Base-by-base conservation (phyloP, 2,329 filamentous ascomycete genomes). In the Corinectria fuckeliana region DNA sequence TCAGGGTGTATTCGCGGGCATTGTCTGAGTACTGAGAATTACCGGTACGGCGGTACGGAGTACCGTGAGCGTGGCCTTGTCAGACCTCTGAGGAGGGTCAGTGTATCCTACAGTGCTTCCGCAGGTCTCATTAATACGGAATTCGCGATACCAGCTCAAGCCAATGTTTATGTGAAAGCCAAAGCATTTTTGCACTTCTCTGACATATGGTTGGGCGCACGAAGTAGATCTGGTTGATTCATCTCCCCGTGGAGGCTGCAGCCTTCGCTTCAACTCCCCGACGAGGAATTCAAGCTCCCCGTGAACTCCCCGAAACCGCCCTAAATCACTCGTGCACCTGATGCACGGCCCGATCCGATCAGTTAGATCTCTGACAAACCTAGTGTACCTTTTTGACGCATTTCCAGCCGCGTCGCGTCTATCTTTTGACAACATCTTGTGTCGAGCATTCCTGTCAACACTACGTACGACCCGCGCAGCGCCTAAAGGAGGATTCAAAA, bases 231-330 rank as follows among this genome's bases (percentile, higher is more conserved):
- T 45, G 32, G 26, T 9, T 28, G 20, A 25, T 32, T 23, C 21
- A 36, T 21, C 7, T 26, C 41, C 20, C 28, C 21, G 41, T 13
- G 5, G 14, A 53, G 7, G n/a, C n/a, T 11, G 23, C 23, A 2
- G n/a, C n/a, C n/a, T n/a, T n/a, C 20, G 8, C 21, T n/a, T 7
- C 8, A 44, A 47, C 20, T 55, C 42, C 51, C 21, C 21, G 41
- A 28, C 36, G 14, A 47, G 25, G 53, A 41, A 11, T 34, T 16
- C 25, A 28, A 39, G 25, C 50, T 48, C 44, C 50, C 50, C 50
- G 44, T 36, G 44, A 55, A 59, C 56, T 59, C 56, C 56, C 56
- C 56, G 56, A 59, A 30, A 55, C 11, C 36, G n/a, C 48, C 36
- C 30, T 25, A 55, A 48, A 32, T 48, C 51, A 28, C 42, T 23